Evolutionary conservation across 352 stramenopile genomes (phyloP).

Genomic region (Phytopythium ostracodes): DNA sequence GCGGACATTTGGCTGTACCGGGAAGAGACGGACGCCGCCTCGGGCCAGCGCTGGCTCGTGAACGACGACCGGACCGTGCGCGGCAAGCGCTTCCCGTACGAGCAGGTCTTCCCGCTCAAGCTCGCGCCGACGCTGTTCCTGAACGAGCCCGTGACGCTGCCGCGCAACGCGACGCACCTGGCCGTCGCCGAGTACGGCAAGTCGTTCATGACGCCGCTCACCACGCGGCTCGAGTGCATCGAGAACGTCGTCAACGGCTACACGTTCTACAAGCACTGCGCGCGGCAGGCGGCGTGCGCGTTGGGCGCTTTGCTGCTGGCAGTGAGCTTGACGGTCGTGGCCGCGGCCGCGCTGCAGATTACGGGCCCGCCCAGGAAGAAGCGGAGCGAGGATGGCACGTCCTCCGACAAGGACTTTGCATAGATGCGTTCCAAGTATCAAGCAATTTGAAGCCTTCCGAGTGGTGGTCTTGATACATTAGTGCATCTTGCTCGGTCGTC

Average conservation of each 20-base stretch:
- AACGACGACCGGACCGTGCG: conserved; percentile 72
- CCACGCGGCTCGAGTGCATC: conserved; percentile 73
- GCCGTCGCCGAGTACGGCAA: conserved; percentile 61
- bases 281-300: conserved; percentile 19
- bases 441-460: no score
- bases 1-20: conserved; percentile 79
- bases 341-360: not conserved
- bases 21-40: conserved; percentile 35
- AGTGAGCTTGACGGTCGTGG: conserved; percentile 9
- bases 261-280: conserved; percentile 56
- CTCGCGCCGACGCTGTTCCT: conserved; percentile 43
- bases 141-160: conserved; percentile 45
- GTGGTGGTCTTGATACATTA: no score
- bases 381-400: not conserved
- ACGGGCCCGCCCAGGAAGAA: not conserved
- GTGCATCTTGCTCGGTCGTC: no score
- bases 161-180: conserved; percentile 53
- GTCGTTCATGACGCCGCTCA: conserved; percentile 67
- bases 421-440: no score
- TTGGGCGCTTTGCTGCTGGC: conserved; percentile 23
- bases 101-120: conserved; percentile 57
- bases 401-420: not conserved
- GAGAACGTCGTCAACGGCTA: conserved; percentile 79
- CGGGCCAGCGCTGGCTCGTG: conserved; percentile 43
- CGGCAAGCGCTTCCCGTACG: conserved; percentile 54